Base-by-base conservation (phyloP, 2,329 filamentous ascomycete genomes). In the Dryadomyces quercus-mongolicae region DNA sequence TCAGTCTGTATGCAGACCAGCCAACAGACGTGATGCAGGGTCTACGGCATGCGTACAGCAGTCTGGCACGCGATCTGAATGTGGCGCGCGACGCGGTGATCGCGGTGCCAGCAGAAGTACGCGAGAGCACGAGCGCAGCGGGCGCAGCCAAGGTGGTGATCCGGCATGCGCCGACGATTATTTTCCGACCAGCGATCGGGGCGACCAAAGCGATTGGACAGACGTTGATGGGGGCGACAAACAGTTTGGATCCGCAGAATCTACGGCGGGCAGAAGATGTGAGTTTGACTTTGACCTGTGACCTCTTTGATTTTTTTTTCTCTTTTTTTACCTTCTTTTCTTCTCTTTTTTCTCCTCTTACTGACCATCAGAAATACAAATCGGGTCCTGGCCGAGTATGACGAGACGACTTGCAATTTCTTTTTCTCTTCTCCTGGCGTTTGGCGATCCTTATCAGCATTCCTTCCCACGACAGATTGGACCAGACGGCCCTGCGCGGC, bases 1-100 rank as follows among this genome's bases (percentile, higher is more conserved):
- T 96, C 58, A 94, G 88, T 10, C 79, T 92, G 2, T 98, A 98
- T 64, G 93, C 94, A 0, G 88, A 97, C 62, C 93, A 97, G 65
- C 94, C 94, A 0, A 81, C 93, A 2, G 88, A 88, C 1, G 86
- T 98, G 2, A 76, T 92, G 3, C 88, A 94, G 62, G 93, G 93
- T 3, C 73, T 98, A 16, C 79, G 86, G 2, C 87, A 87, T 13
- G 93, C 90, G 4, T 92, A 91, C 62, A 75, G 83, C 31, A 88
- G 90, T 53, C 75, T 98, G 31, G 84, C 91, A 57, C 81, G 90
- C 38, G 94, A 98, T 67, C 74, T 98, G n/a, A 77, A 92, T 43
- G 75, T 91, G 47, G 88, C 93, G 0, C 77, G 85, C 55, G 90
- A 98, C 69, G 93, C 92, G 10, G 89, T 98, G 55, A 92, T 98